Percentiles rank a stretch among this genome's conserved stretches.
Conservation (phyloP, 2,329 filamentous ascomycete species). For the Aspergillus ruber region DNA sequence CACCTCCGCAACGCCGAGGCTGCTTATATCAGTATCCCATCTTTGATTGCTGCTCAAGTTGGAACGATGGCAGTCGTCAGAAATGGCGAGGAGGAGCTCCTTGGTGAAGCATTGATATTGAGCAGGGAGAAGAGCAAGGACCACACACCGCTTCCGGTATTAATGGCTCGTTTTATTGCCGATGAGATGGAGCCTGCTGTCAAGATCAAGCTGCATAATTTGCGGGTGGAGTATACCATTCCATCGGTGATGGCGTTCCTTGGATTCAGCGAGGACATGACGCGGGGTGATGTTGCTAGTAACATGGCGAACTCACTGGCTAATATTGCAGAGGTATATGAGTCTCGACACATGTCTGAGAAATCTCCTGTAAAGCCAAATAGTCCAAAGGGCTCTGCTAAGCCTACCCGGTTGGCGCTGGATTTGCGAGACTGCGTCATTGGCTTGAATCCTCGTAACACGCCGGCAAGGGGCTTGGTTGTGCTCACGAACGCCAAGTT, state of each 20-base stretch:
- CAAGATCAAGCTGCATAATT: constrained; percentile 78
- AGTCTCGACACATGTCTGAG: constrained; percentile 3
- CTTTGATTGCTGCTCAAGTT: constrained; percentile 72
- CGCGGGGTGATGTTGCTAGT: constrained; percentile 65
- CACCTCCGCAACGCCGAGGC: constrained; percentile 59
- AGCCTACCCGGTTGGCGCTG: constrained; percentile 52
- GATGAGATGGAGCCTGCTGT: constrained; percentile 90
- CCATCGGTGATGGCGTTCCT: constrained; percentile 74
- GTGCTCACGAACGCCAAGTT: constrained; percentile 73
- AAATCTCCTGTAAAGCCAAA: constrained; percentile 12
- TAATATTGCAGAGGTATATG: constrained; percentile 56
- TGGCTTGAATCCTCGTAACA: constrained; percentile 73
- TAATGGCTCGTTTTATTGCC: constrained; percentile 85
- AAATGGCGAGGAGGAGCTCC: constrained; percentile 63
- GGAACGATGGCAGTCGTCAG: constrained; percentile 56
- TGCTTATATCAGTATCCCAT: constrained; percentile 78
- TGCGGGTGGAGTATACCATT: constrained; percentile 84
- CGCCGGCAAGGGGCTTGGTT: constrained; percentile 68
- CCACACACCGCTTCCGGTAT: constrained; percentile 46
- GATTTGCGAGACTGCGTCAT: constrained; percentile 73
- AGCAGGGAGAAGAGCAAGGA: constrained; percentile 12
- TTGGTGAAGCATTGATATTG: constrained; percentile 54
- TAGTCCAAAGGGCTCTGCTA: constrained; percentile 28
- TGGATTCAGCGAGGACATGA: constrained; percentile 60
- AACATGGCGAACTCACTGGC: constrained; percentile 74